These are phyloP conservation scores for Pleurozium schreberi DNA, from an alignment of 225 moss, liverwort and hornwort genomes.

Conservation along the genomic window DNA sequence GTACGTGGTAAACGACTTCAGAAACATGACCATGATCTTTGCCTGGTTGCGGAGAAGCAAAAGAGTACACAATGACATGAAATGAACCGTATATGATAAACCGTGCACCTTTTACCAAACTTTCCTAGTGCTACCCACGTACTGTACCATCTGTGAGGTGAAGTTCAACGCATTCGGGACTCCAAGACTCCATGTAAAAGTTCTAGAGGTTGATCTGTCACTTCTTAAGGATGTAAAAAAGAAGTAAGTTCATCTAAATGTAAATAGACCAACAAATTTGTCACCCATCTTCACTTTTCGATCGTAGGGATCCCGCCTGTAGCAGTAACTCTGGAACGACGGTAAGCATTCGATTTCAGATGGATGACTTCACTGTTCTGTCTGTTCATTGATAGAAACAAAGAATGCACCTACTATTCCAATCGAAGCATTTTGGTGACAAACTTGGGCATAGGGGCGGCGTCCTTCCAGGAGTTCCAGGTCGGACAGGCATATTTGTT, in stretches of 20 bases:
- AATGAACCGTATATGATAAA: background rate
- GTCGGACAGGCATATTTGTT: background rate
- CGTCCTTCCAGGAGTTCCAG: background rate
- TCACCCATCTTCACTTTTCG: background rate
- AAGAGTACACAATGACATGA: background rate
- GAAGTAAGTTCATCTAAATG: background rate
- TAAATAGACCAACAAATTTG: background rate
- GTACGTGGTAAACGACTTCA: too few relatives aligned
- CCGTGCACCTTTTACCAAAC: background rate
- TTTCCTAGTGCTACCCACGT: background rate
- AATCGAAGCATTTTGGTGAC: background rate
- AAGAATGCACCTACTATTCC: background rate
- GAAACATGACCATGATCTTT: background rate
- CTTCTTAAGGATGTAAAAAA: background rate
- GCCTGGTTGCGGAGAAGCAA: background rate
- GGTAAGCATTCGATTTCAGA: too few relatives aligned
- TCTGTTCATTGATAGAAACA: background rate
- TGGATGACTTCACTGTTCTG: background rate
- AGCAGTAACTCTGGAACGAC: background rate
- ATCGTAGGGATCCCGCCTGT: background rate
- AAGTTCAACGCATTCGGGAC: background rate
- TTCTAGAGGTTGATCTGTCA: background rate
- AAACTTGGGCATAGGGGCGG: too few relatives aligned
- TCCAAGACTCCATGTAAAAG: background rate
- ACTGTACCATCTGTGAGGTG: background rate